Base-by-base conservation (phyloP, 768 basidiomycete genomes). In the Hebeloma cylindrosporum region DNA sequence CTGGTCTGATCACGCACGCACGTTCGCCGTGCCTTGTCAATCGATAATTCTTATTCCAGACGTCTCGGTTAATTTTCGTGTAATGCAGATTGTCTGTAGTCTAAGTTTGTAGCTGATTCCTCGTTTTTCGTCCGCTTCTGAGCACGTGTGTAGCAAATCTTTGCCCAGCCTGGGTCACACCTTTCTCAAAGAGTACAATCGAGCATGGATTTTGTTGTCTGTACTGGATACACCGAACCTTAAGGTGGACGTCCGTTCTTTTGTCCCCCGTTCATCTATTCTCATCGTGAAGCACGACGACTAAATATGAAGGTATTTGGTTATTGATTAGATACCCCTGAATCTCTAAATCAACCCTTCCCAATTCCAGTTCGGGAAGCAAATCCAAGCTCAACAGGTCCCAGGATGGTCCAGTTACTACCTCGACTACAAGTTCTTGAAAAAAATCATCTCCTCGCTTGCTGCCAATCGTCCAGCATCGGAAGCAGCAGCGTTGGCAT, bases 371-470 rank as follows among this genome's bases (percentile, higher is more conserved):
- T 99, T 99, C 67, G 96, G 96, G 58, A 99, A 99, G 74, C 88
- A 92, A 50, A 93, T 99, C 51, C 93, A 93, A 66, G 82, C 88
- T 22, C 88, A 95, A 64, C 93, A 96, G 72, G 84, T 97, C 43
- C 93, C 95, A 40, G 95, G 94, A 71, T 99, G 95, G 95, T 91
- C 90, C 21, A 64, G 74, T 31, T 91, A 90, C 72, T 98, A 98
- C 69, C 82, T 97, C 48, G 94, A 98, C 71, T 99, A 99, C 80
- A 99, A 99, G 74, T 88, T 87, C 58, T 77, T 96, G 63, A 96
- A 96, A 72, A 93, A 98, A 78, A 97, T 98, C 59, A 93, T 99
- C 59, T 95, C 94, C 49, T 96, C 94, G 10, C 80, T 97, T 50
- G 83, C 84, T 39, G 86, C 89, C 22, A 89, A 93, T 64, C 82